Percentiles rank a stretch among this genome's conserved stretches.
Evolutionary conservation across 192 early-diverging fungal genomes (phyloP).

Genomic region (Backusella circina): DNA sequence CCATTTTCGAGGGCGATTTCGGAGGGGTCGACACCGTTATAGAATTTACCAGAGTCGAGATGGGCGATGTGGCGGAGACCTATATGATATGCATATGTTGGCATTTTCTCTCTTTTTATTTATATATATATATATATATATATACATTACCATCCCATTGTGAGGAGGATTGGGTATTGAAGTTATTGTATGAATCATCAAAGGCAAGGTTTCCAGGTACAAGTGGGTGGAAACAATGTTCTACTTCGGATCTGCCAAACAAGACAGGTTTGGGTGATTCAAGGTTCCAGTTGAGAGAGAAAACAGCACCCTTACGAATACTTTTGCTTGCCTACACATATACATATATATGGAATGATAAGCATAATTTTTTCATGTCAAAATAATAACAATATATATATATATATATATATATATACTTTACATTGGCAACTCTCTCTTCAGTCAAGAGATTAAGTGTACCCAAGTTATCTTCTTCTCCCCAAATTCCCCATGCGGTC

Average conservation of each 20-base stretch:
- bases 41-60: constrained; percentile 18
- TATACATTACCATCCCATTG: constrained; percentile 32
- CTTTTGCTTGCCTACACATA: constrained; percentile 20
- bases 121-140: neutral
- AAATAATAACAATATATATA: neutral
- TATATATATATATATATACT: neutral
- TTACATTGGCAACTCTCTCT: constrained; percentile 17
- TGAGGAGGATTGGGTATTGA: constrained; percentile 31
- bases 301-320: constrained; percentile 17
- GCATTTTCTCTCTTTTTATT: neutral
- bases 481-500: constrained; percentile 34
- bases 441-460: constrained; percentile 22
- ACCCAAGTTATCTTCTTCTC: constrained; percentile 31
- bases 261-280: constrained; percentile 13
- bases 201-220: constrained; percentile 1
- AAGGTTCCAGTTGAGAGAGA: constrained; percentile 30
- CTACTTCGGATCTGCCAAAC: constrained; percentile 7
- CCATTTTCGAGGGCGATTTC: neutral
- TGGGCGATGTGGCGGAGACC: constrained; percentile 19
- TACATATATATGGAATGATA: neutral
- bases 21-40: constrained; percentile 11
- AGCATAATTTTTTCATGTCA: too few relatives aligned
- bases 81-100: neutral
- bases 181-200: constrained; percentile 31
- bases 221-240: constrained; percentile 5